Evolutionary conservation across 768 basidiomycete species (phyloP), one percentile per base, ranked within the genome.

Genomic region (Tulasnella sp.): DNA sequence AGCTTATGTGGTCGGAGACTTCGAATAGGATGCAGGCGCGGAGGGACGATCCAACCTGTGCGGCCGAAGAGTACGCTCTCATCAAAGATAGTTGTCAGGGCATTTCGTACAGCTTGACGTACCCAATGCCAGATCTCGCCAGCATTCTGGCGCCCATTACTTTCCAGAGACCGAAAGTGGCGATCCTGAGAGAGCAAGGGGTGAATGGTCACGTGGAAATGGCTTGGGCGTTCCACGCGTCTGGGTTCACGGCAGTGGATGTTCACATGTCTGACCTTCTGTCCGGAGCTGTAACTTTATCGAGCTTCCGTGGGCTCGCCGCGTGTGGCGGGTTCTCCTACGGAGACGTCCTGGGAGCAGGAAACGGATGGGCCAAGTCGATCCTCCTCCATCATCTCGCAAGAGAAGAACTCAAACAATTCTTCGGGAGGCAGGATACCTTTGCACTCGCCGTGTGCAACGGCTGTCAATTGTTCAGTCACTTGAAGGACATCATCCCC

Each of bases 311-410:
- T 49, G 96, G 96, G 44, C 70, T 99, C 55, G 94, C 88, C 5
- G 94, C 94, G 2, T 98, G 94, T 66, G 96, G 96, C 57, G 96
- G 96, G 2, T 99, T 99, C 78, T 97, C 94, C 8, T 99, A 97
- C 67, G 94, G 94, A 41, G 94, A 99, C 70, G 94, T 97, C 12
- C 80, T 99, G 9, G 93, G 96, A 29, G 94, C 96, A 8, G 96
- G 94, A 8, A 93, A 87, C 70, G 94, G 94, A 22, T 99, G 96
- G 96, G 93, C 94, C 2, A 83, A 93, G 68, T 93, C 93, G n/a
- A 85, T 92, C 22, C 79, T 94, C 19, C 79, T 96, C 46, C 86
- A 98, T 71, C 74, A 76, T 45, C 73, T 71, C 11, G 88, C 90
- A 2, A 78, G 88, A n/a, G 72, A 69, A 21, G 85, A 91, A 67